Conservation (phyloP, 139 green algal genomes). For the Coccomyxa sp. region DNA sequence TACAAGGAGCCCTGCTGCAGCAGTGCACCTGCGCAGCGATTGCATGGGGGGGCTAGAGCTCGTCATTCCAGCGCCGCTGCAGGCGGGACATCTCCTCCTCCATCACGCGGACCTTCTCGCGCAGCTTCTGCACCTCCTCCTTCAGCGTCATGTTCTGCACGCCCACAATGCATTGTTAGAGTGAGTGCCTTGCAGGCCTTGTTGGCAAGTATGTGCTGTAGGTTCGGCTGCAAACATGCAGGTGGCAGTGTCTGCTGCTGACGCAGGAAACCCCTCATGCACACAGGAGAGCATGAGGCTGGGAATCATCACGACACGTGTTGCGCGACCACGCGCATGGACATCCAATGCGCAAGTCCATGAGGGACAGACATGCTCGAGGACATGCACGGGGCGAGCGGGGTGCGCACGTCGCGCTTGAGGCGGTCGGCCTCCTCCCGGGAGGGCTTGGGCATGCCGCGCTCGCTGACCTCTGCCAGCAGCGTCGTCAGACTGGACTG, state of each 20-base stretch:
- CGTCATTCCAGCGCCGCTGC: no score
- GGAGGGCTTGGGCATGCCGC: background rate
- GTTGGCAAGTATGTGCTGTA: no score
- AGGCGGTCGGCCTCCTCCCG: conserved; percentile 30
- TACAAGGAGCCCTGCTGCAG: no score
- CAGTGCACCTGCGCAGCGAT: no score
- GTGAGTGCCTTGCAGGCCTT: background rate
- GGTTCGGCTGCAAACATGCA: background rate
- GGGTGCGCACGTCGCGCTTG: conserved; percentile 10
- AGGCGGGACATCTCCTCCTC: conserved; percentile 21
- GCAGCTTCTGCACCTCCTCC: conserved; percentile 52
- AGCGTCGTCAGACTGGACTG: conserved; percentile 40
- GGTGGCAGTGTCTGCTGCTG: background rate
- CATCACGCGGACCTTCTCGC: conserved; percentile 33
- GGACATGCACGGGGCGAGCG: background rate
- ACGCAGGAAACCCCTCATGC: background rate
- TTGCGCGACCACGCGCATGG: background rate
- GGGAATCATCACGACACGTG: background rate
- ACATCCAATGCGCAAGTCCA: background rate
- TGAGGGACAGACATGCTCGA: background rate
- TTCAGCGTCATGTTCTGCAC: conserved; percentile 35
- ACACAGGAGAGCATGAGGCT: background rate
- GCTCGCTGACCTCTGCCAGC: conserved; percentile 27
- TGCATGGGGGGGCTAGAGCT: no score
- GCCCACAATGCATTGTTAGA: background rate